A percentile compares a stretch with the other conserved stretches of the same genome.
These are phyloP conservation scores for Ceratopteris richardii DNA, from an alignment of 75 land plant species.

Conservation along the genomic window DNA sequence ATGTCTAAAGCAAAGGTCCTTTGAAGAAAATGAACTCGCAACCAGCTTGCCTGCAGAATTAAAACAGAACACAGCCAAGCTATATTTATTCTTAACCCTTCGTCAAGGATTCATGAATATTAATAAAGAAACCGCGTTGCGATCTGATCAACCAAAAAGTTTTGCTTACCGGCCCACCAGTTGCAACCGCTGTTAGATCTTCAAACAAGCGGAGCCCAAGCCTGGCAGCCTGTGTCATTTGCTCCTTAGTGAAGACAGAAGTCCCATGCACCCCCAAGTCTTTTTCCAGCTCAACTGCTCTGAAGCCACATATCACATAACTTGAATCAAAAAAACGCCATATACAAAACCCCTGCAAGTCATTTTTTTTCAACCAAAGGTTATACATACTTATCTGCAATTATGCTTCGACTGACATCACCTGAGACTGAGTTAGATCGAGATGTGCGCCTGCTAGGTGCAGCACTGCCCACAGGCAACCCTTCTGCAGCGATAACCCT, in stretches of 20 bases:
- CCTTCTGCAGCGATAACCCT: slow-evolving; percentile 59
- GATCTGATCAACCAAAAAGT: neutral
- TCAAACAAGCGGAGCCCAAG: slow-evolving; percentile 86
- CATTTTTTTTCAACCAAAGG: no score
- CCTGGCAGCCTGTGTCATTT: slow-evolving; percentile 54
- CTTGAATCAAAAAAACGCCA: no score
- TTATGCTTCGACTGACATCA: slow-evolving; percentile 76
- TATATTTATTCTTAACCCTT: no score
- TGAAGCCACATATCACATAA: slow-evolving; percentile 26
- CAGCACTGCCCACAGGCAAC: slow-evolving; percentile 53
- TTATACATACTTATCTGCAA: slow-evolving; percentile 51
- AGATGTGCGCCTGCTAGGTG: slow-evolving; percentile 43
- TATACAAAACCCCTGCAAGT: no score
- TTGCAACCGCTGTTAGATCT: slow-evolving; percentile 96
- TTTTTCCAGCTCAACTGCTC: slow-evolving; percentile 38
- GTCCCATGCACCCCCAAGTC: slow-evolving; percentile 22
- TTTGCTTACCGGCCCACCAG: slow-evolving; percentile 95
- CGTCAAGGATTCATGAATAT: slow-evolving; percentile 3
- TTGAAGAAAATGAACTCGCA: slow-evolving; percentile 62
- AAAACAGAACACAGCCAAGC: slow-evolving; percentile 9
- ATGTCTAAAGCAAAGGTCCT: slow-evolving; percentile 87
- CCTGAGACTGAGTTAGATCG: slow-evolving; percentile 62
- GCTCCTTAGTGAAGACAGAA: slow-evolving; percentile 23
- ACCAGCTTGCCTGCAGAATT: slow-evolving; percentile 69
- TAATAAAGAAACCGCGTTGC: slow-evolving; percentile 3